phyloP scores from a whole-genome alignment of 1,139 yeast species.

The Pichia sp. region DNA sequence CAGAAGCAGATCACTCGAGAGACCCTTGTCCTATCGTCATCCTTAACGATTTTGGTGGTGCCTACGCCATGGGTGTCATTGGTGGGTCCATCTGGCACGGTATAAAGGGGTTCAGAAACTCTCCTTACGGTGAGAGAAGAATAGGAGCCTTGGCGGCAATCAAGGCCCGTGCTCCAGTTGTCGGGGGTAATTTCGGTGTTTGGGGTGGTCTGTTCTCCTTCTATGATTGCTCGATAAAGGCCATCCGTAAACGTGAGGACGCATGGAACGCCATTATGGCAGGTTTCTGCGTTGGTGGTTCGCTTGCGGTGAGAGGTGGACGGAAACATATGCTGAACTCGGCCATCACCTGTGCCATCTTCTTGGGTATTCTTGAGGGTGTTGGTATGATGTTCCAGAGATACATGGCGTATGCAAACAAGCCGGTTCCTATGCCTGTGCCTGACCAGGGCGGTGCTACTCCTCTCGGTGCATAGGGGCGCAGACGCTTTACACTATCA shows the following conservation, averaged over 20 bases:
- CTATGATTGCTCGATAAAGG: constrained; percentile 93
- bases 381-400: constrained; percentile 96
- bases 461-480: constrained; percentile 41
- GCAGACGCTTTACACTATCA: background rate
- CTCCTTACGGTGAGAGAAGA: constrained; percentile 94
- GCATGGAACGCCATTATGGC: constrained; percentile 98
- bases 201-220: constrained; percentile 99
- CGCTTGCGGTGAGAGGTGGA: constrained; percentile 97
- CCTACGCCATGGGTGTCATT: constrained; percentile 96
- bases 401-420: constrained; percentile 78
- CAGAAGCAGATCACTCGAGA: constrained; percentile 88
- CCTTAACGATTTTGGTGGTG: constrained; percentile 96
- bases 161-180: constrained; percentile 95
- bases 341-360: constrained; percentile 96
- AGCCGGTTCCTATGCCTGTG: constrained; percentile 73
- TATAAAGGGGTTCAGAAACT: constrained; percentile 95
- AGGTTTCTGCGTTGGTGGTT: constrained; percentile 98
- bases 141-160: constrained; percentile 86
- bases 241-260: constrained; percentile 94
- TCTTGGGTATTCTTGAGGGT: constrained; percentile 95
- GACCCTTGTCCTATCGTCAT: constrained; percentile 99
- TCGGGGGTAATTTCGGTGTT: constrained; percentile 98
- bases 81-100: constrained; percentile 99
- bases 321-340: constrained; percentile 96
- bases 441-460: constrained; percentile 44